Conservation (phyloP, 2,329 filamentous ascomycete genomes). For the Aspergillus fumigatus region DNA sequence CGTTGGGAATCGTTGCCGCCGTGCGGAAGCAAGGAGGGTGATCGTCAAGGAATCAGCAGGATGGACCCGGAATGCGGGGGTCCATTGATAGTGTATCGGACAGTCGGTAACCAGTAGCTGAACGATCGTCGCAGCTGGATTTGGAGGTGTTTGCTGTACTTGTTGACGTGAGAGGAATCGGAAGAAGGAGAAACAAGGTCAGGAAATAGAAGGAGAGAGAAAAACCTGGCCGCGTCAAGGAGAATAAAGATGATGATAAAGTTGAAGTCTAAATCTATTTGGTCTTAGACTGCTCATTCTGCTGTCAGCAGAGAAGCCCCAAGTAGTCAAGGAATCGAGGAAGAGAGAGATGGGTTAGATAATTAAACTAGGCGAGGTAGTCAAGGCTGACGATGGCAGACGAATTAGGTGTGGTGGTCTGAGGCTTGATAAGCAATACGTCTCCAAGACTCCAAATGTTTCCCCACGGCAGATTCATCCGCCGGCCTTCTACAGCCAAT, state of each 20-base stretch:
- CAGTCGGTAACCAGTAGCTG: not conserved
- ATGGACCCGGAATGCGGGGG: constrained; percentile 15
- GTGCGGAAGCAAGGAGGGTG: constrained; percentile 4
- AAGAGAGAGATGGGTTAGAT: not conserved
- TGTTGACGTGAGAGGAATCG: not conserved
- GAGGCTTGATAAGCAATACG: constrained; percentile 2
- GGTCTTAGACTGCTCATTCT: not conserved
- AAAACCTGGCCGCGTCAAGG: constrained; percentile 3
- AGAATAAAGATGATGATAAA: not conserved
- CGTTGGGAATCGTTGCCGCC: not conserved
- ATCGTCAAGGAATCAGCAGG: constrained; percentile 1
- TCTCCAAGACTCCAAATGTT: constrained; percentile 1
- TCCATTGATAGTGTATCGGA: constrained; percentile 8
- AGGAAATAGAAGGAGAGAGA: not conserved
- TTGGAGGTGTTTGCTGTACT: not conserved
- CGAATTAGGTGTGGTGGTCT: not conserved
- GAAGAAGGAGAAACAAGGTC: not conserved
- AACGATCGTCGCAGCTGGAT: constrained; percentile 1
- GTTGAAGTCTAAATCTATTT: not conserved
- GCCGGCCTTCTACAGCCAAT: constrained; percentile 7
- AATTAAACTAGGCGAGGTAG: not conserved
- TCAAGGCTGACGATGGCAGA: not conserved
- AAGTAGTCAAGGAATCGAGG: not conserved
- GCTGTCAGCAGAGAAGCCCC: not conserved
- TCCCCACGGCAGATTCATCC: constrained; percentile 9